Percentiles rank a stretch among this genome's conserved stretches.
Evolutionary conservation across 805 yeast species (phyloP).

Genomic region (Komagataella phaffii): DNA sequence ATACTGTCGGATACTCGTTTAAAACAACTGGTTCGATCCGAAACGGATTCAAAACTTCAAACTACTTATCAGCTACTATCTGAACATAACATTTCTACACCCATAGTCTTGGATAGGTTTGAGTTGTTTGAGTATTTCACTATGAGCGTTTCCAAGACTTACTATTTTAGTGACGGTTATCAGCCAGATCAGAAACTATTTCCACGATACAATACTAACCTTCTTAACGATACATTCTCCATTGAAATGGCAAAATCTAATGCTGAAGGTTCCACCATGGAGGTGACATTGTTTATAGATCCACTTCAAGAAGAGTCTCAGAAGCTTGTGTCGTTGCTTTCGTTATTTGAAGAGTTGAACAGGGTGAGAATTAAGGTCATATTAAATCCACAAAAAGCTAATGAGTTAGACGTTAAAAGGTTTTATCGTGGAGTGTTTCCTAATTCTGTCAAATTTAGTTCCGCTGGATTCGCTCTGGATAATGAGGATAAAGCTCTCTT

Average conservation of each 20-base stretch:
- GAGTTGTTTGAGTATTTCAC: conserved; percentile 13
- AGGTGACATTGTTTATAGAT: conserved; percentile 49
- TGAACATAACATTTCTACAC: conserved; percentile 10
- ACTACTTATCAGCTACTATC: conserved; percentile 8
- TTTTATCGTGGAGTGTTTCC: conserved; percentile 39
- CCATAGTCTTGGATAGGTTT: conserved; percentile 1
- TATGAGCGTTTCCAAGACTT: conserved; percentile 10
- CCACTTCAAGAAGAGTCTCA: conserved; percentile 67
- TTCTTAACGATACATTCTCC: conserved; percentile 3
- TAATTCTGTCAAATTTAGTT: conserved; percentile 17
- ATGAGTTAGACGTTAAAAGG: conserved; percentile 30
- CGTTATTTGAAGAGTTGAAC: conserved; percentile 23
- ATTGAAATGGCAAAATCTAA: conserved; percentile 1
- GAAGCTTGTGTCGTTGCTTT: conserved; percentile 32
- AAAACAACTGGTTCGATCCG: conserved; percentile 28
- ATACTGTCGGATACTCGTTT: conserved; percentile 14
- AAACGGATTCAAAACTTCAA: conserved; percentile 28
- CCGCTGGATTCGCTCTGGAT: conserved; percentile 14
- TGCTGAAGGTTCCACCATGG: conserved; percentile 17
- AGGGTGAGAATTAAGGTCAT: conserved; percentile 40
- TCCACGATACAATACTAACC: conserved; percentile 30
- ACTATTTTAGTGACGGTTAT: conserved; percentile 21
- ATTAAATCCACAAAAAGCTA: conserved; percentile 37
- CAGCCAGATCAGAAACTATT: conserved; percentile 25
- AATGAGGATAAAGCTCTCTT: conserved; percentile 19